Conservation (phyloP, 2,329 filamentous ascomycete species). For the Allantophomopsis cytisporea region DNA sequence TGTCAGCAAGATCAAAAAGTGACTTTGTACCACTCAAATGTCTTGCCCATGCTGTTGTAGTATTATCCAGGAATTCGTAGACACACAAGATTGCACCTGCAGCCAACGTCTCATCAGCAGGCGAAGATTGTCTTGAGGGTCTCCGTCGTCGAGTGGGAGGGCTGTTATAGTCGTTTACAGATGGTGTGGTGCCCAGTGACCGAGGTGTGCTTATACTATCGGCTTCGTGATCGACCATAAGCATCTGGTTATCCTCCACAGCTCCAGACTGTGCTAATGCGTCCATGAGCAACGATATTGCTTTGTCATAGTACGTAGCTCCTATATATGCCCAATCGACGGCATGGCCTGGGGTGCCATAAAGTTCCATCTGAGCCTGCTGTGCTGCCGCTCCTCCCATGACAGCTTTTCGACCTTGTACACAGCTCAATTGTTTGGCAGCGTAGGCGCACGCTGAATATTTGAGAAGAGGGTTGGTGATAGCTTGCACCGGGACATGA, state of each 20-base stretch:
- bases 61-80: conserved; percentile 55
- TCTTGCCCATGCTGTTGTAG: conserved; percentile 45
- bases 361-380: conserved; percentile 36
- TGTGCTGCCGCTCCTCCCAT: conserved; percentile 29
- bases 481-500: conserved; percentile 43
- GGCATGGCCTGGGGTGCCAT: conserved; percentile 23
- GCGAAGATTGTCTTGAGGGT: conserved; percentile 21
- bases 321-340: conserved; percentile 46
- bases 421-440: conserved; percentile 43
- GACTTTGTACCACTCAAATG: conserved; percentile 54
- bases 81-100: conserved; percentile 54
- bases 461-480: conserved; percentile 29
- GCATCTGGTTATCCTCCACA: conserved; percentile 14
- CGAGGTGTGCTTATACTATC: background rate
- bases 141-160: conserved; percentile 9
- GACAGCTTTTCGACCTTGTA: conserved; percentile 34
- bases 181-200: background rate
- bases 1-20: conserved; percentile 39
- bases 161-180: background rate
- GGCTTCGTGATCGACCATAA: conserved; percentile 11
- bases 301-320: conserved; percentile 45
- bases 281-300: conserved; percentile 33
- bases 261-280: conserved; percentile 16
- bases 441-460: conserved; percentile 45
- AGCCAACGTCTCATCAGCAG: conserved; percentile 44